Evolutionary conservation across 2,329 filamentous ascomycete genomes (phyloP), one percentile per base, ranked within the genome.

Genomic region (Verticillium longisporum): DNA sequence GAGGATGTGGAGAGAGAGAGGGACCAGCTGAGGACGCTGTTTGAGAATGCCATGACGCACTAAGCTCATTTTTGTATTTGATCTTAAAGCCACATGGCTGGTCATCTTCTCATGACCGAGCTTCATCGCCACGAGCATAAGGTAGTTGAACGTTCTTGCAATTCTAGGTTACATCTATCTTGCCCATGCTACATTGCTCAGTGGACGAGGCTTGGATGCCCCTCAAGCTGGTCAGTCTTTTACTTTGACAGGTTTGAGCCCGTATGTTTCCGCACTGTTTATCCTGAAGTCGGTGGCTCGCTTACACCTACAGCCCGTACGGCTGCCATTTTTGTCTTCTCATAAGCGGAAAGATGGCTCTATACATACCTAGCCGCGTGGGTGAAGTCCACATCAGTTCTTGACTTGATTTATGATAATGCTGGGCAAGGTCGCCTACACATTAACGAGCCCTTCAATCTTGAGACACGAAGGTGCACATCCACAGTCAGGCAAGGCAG

Each of bases 1-100:
- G 83, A 82, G 66, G 89, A 92, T 70, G 73, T 91, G 56, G 80
- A 88, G 68, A 78, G 81, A 56, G 90, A 94, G 74, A 86, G 83
- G 72, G 88, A 91, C 61, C 88, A 93, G 75, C 74, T 95, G 68
- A 81, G 86, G 64, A 74, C 71, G 11, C 71, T 95, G 65, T 90
- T 94, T 74, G 89, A 92, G 70, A 73, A 79, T 59, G 78, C 83
- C 6, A 73, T 86, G 77, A 68, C 68, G 57, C 73, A 78, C 21
- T 59, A 60, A 18, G 41, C 6, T 4, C 9, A 10, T 11, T 26
- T 50, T 50, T n/a, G 45, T 13, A 7, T 6, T 26, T 50, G 26
- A 21, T 13, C 18, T 6, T 50, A 21, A 18, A 1, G 2, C 38
- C 18, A 13, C 1, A 50, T 10, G 3, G 18, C 45, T 9, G 13